Conservation (phyloP, 371 early-diverging fungal genomes). For the Dentiscutata heterogama region DNA sequence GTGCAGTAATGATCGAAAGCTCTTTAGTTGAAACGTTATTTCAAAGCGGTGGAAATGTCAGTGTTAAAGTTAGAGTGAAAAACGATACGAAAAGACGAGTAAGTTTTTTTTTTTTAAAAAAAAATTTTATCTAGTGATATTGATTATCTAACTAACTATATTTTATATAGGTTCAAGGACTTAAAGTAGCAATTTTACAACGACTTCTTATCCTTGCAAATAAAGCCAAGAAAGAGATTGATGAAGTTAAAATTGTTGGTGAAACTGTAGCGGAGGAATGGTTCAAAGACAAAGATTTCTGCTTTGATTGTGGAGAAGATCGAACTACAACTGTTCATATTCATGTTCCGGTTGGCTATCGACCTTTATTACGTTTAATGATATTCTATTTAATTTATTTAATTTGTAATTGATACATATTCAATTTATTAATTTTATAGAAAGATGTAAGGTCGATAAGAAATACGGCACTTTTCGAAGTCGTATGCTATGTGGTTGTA, state of each 20-base stretch:
- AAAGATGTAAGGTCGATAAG: slow-evolving; percentile 58
- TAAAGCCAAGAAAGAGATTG: slow-evolving; percentile 51
- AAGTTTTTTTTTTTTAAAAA: neutral
- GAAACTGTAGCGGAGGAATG: slow-evolving; percentile 58
- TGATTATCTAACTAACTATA: neutral
- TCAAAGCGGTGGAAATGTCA: slow-evolving; percentile 61
- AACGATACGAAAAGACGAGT: slow-evolving; percentile 63
- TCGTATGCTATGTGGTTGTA: slow-evolving; percentile 59
- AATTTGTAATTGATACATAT: neutral
- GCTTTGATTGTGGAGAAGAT: slow-evolving; percentile 67
- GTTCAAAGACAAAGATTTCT: slow-evolving; percentile 62
- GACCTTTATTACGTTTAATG: neutral
- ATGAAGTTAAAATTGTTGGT: slow-evolving; percentile 56
- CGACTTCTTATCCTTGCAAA: slow-evolving; percentile 59
- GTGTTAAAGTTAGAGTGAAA: slow-evolving; percentile 61
- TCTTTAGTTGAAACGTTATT: slow-evolving; percentile 55
- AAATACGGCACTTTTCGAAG: slow-evolving; percentile 63
- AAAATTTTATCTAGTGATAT: neutral
- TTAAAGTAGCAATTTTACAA: slow-evolving; percentile 59
- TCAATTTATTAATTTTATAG: slow-evolving; percentile 11
- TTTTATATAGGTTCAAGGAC: slow-evolving; percentile 60
- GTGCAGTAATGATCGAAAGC: slow-evolving; percentile 59
- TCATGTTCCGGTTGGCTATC: slow-evolving; percentile 54
- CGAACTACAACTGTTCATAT: slow-evolving; percentile 59
- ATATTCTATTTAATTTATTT: neutral